These are phyloP conservation scores for Suillus americanus DNA, from an alignment of 768 basidiomycete species.

Conservation along the genomic window DNA sequence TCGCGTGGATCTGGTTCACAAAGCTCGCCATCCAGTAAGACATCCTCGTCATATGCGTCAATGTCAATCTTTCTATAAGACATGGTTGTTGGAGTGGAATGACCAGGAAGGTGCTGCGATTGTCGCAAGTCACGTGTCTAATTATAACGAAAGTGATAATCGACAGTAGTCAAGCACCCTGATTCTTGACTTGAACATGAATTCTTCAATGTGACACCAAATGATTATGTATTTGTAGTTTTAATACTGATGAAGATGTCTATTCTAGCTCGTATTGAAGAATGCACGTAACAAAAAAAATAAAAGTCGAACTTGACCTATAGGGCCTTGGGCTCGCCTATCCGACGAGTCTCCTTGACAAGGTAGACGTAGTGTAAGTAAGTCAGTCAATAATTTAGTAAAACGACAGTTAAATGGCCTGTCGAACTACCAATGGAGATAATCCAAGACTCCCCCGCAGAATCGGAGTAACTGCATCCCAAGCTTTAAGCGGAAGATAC, in stretches of 20 bases:
- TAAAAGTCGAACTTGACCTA: not conserved
- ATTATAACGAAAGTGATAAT: not conserved
- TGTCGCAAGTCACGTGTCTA: not conserved
- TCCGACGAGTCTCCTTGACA: not conserved
- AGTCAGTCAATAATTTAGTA: not conserved
- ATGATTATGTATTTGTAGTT: not conserved
- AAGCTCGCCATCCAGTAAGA: constrained; percentile 79
- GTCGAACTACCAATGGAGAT: not conserved
- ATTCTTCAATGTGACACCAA: not conserved
- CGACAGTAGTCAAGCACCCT: not conserved
- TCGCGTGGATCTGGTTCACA: constrained; percentile 84
- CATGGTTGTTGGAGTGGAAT: constrained; percentile 22
- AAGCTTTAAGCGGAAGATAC: constrained; percentile 22
- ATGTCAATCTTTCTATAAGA: constrained; percentile 94
- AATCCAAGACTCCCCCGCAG: not conserved
- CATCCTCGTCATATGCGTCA: constrained; percentile 91
- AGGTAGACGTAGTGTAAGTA: not conserved
- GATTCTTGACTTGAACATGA: not conserved
- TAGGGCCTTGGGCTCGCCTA: not conserved
- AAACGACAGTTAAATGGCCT: not conserved
- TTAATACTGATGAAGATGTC: not conserved
- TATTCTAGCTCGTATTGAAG: not conserved
- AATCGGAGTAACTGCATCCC: not conserved
- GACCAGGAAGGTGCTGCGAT: not conserved
- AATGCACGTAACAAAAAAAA: not conserved